phyloP scores from a whole-genome alignment of 2,329 filamentous ascomycete species.

The Paracamarosporium sp. region DNA sequence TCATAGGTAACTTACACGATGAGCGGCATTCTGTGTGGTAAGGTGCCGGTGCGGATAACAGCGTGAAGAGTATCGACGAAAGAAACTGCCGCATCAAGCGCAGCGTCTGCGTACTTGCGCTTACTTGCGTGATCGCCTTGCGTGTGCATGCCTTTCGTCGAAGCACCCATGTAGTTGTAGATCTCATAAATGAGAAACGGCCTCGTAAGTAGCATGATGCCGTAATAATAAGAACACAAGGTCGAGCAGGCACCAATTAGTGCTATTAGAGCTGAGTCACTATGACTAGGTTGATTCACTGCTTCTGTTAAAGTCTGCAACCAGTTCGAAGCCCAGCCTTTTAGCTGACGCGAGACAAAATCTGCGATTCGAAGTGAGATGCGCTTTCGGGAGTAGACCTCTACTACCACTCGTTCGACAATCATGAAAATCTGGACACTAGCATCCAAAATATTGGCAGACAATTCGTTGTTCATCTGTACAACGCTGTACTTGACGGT shows the following conservation, averaged over 20 bases:
- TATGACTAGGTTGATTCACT: constrained; percentile 30
- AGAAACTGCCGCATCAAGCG: constrained; percentile 34
- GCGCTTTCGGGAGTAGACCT: constrained; percentile 53
- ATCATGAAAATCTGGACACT: constrained; percentile 56
- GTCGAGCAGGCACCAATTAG: constrained; percentile 57
- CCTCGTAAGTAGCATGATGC: constrained; percentile 60
- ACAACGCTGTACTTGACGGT: constrained; percentile 48
- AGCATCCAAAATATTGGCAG: constrained; percentile 36
- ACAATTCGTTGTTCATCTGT: constrained; percentile 21
- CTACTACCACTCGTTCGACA: constrained; percentile 55
- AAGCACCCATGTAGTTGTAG: constrained; percentile 44
- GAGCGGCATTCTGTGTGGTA: constrained; percentile 38
- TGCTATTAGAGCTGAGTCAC: constrained; percentile 11
- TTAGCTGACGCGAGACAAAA: constrained; percentile 50
- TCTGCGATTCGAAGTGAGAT: constrained; percentile 50
- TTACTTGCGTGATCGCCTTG: constrained; percentile 33
- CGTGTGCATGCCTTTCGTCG: constrained; percentile 34
- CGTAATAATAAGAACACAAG: constrained; percentile 61
- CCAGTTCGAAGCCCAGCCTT: constrained; percentile 49
- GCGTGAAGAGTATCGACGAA: constrained; percentile 35
- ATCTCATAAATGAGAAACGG: constrained; percentile 61
- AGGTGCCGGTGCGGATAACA: constrained; percentile 23
- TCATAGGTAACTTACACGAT: constrained; percentile 30
- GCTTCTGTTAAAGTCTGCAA: constrained; percentile 36
- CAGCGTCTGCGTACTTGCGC: constrained; percentile 38